Conservation (phyloP, 106 monocot genomes). For the Allium cepa region DNA sequence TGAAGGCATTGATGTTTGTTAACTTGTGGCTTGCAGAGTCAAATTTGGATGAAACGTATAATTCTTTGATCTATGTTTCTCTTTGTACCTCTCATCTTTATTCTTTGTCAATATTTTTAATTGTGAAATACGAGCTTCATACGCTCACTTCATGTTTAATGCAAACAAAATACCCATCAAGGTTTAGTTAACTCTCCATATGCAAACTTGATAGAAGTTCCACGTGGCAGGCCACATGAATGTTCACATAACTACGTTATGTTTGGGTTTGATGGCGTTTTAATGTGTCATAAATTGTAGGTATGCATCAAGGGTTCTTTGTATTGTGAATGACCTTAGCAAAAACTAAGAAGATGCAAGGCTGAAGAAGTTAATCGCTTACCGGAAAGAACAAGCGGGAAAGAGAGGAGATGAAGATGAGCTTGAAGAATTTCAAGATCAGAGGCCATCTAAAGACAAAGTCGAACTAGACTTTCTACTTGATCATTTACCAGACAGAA, state of each 20-base stretch:
- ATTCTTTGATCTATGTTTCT: constrained; percentile 70
- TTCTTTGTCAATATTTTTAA: neutral
- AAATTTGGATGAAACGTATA: constrained; percentile 90
- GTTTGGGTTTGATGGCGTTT: neutral
- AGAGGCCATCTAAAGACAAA: constrained; percentile 36
- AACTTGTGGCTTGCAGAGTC: constrained; percentile 92
- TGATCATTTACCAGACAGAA: neutral
- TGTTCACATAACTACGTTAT: too few relatives aligned
- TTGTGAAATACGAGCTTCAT: neutral
- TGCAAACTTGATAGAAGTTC: too few relatives aligned
- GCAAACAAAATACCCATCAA: too few relatives aligned
- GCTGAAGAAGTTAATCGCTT: constrained; percentile 69
- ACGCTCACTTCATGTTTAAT: too few relatives aligned
- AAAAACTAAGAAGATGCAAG: constrained; percentile 87
- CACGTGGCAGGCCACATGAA: too few relatives aligned
- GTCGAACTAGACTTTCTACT: neutral
- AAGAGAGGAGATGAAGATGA: constrained; percentile 77
- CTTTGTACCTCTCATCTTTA: neutral
- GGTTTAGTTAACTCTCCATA: too few relatives aligned
- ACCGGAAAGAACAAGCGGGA: constrained; percentile 97
- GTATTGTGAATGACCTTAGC: constrained; percentile 82
- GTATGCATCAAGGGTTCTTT: constrained; percentile 90
- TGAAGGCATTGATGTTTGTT: constrained; percentile 97
- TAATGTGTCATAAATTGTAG: constrained; percentile 20
- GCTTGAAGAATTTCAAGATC: too few relatives aligned